A percentile compares a stretch with the other conserved stretches of the same genome.
Conservation (phyloP, 352 stramenopile species). For the Globisporangium cederbergense region DNA sequence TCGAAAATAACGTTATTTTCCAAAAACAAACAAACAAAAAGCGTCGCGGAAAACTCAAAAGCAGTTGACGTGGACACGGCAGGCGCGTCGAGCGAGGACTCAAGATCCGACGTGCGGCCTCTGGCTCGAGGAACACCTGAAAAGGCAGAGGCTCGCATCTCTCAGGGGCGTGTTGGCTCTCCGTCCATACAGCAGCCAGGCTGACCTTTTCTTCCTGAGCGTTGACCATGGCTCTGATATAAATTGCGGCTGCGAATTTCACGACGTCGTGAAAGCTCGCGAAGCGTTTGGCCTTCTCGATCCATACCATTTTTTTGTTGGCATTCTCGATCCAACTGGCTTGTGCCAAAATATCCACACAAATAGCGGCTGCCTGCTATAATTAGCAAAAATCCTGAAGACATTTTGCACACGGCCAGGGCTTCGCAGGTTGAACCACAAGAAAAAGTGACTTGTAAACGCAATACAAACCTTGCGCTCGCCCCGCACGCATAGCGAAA, state of each 20-base stretch:
- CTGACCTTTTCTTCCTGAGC: too few relatives aligned
- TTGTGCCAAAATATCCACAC: neutral
- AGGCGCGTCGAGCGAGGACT: neutral
- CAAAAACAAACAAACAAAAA: neutral
- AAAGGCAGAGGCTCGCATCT: too few relatives aligned
- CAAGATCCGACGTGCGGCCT: too few relatives aligned
- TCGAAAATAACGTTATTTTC: slow-evolving; percentile 14
- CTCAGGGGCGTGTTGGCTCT: too few relatives aligned
- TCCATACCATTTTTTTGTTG: neutral
- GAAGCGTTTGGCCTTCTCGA: too few relatives aligned
- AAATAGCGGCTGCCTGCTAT: neutral
- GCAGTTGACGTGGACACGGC: slow-evolving; percentile 16
- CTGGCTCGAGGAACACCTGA: too few relatives aligned
- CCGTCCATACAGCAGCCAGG: too few relatives aligned
- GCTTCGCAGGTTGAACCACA: slow-evolving; percentile 7
- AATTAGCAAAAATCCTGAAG: slow-evolving; percentile 1
- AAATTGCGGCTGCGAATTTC: neutral
- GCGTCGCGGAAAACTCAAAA: neutral
- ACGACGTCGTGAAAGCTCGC: too few relatives aligned
- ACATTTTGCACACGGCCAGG: neutral
- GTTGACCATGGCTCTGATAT: too few relatives aligned
- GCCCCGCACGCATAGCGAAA: neutral
- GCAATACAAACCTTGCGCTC: neutral
- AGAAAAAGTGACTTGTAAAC: slow-evolving; percentile 11
- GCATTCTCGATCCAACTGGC: neutral